Percentiles rank a stretch among this genome's conserved stretches.
phyloP scores from a whole-genome alignment of 2,329 filamentous ascomycete genomes.

The Fusarium goolgardi region DNA sequence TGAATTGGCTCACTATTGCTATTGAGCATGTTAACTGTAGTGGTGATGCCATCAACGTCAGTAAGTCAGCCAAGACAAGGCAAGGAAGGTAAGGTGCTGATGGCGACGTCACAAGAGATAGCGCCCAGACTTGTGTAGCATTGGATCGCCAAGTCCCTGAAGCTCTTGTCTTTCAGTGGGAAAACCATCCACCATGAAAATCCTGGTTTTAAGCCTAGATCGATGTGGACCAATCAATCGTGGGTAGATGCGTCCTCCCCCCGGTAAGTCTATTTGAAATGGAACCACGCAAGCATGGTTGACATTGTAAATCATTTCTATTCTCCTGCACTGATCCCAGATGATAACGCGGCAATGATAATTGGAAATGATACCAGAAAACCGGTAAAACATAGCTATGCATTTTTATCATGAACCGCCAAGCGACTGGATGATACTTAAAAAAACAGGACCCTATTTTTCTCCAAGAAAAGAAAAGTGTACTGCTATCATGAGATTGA shows the following conservation, averaged over 20 bases:
- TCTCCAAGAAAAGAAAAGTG: neutral
- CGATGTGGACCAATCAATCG: conserved; percentile 21
- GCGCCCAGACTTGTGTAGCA: conserved; percentile 21
- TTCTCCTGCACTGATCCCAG: conserved; percentile 19
- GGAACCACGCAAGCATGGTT: conserved; percentile 16
- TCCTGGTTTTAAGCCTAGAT: conserved; percentile 41
- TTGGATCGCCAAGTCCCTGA: conserved; percentile 43
- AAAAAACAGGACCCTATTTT: conserved; percentile 28
- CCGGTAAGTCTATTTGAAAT: conserved; percentile 14
- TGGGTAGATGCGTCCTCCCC: neutral
- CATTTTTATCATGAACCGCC: conserved; percentile 25
- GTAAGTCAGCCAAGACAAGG: conserved; percentile 15
- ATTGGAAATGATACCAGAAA: conserved; percentile 19
- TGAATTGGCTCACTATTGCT: neutral
- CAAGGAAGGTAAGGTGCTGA: conserved; percentile 27
- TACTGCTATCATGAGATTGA: neutral
- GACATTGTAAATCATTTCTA: conserved; percentile 3
- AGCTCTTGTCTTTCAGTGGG: conserved; percentile 9
- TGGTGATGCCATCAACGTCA: conserved; percentile 24
- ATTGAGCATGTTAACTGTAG: neutral
- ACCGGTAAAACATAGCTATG: conserved; percentile 3
- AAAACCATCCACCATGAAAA: conserved; percentile 27
- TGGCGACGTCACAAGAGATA: conserved; percentile 43
- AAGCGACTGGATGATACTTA: conserved; percentile 7
- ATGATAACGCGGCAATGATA: conserved; percentile 20